Evolutionary conservation across 1,284 basidiomycete species (phyloP).

Genomic region (Ceratobasidium papillatum): DNA sequence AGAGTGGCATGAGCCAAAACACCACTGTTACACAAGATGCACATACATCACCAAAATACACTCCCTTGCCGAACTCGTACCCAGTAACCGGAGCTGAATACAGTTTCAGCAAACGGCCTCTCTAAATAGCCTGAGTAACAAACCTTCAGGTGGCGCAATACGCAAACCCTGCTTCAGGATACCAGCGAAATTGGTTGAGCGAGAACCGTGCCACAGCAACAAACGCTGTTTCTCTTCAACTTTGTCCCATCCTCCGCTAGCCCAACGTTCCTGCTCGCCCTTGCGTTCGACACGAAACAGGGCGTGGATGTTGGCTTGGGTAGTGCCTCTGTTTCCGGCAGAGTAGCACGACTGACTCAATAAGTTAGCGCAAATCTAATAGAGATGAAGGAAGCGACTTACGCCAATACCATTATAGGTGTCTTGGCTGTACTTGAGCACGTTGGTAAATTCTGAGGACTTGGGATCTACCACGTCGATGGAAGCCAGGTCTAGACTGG

Average conservation of each 20-base stretch:
- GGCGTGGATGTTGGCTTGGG: slow-evolving; percentile 25
- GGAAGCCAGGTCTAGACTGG: slow-evolving; percentile 60
- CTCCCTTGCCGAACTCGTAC: slow-evolving; percentile 68
- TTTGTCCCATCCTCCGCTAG: slow-evolving; percentile 58
- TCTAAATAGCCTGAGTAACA: background rate
- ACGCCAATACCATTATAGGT: slow-evolving; percentile 58
- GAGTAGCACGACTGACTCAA: slow-evolving; percentile 6
- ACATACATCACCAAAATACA: slow-evolving; percentile 68
- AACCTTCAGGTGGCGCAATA: slow-evolving; percentile 71
- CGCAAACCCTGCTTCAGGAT: slow-evolving; percentile 72
- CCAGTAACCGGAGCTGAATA: slow-evolving; percentile 21
- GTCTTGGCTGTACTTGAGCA: slow-evolving; percentile 62
- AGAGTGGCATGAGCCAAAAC: background rate
- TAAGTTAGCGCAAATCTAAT: background rate
- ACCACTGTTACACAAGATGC: background rate
- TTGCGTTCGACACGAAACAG: slow-evolving; percentile 50
- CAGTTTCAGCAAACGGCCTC: slow-evolving; percentile 6
- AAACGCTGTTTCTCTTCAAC: slow-evolving; percentile 62
- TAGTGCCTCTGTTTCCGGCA: slow-evolving; percentile 47
- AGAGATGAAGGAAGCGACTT: background rate
- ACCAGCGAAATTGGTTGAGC: slow-evolving; percentile 71
- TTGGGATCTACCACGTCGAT: slow-evolving; percentile 61
- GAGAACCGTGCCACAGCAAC: slow-evolving; percentile 72
- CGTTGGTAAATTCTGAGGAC: slow-evolving; percentile 60
- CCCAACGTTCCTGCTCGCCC: slow-evolving; percentile 63